Conservation (phyloP, 2,329 filamentous ascomycete species). For the Ophiostoma fasciatum region DNA sequence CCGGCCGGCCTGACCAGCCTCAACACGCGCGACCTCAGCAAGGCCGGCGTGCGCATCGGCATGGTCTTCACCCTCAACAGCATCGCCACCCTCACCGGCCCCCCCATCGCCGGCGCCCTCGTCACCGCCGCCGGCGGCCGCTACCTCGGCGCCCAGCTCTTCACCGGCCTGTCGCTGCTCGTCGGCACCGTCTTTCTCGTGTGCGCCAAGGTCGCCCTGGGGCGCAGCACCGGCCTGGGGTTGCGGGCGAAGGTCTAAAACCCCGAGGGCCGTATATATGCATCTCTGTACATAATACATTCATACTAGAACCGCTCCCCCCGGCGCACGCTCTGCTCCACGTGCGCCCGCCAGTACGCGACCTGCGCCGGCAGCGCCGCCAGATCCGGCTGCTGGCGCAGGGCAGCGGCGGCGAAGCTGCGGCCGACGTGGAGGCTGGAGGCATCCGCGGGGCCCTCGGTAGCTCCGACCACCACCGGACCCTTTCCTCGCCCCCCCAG, state of each 20-base stretch:
- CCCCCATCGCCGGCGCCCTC: slow-evolving; percentile 35
- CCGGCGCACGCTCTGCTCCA: slow-evolving; percentile 1
- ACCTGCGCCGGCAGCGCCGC: not conserved
- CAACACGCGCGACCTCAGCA: slow-evolving; percentile 31
- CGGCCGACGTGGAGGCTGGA: no score
- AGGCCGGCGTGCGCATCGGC: slow-evolving; percentile 39
- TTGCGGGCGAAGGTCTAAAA: slow-evolving; percentile 25
- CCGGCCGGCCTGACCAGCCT: slow-evolving; percentile 44
- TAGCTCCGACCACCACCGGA: no score
- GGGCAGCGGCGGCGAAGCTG: not conserved
- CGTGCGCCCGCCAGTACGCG: slow-evolving; percentile 3
- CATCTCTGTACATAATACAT: no score
- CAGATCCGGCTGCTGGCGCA: slow-evolving; percentile 4
- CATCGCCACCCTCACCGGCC: slow-evolving; percentile 36
- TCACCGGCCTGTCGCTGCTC: slow-evolving; percentile 28
- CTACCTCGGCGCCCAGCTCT: slow-evolving; percentile 34
- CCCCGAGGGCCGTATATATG: no score
- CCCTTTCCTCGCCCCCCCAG: no score
- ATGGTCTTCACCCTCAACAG: slow-evolving; percentile 43
- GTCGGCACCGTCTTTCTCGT: slow-evolving; percentile 25
- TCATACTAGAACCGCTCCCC: not conserved
- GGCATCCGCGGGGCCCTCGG: no score
- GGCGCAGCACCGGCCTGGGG: slow-evolving; percentile 22
- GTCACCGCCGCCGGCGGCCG: slow-evolving; percentile 25
- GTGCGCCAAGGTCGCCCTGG: slow-evolving; percentile 23